Percentiles rank a stretch among this genome's conserved stretches.
Conservation (phyloP, 306 rosid species). For the Chamaecrista fasciculata region DNA sequence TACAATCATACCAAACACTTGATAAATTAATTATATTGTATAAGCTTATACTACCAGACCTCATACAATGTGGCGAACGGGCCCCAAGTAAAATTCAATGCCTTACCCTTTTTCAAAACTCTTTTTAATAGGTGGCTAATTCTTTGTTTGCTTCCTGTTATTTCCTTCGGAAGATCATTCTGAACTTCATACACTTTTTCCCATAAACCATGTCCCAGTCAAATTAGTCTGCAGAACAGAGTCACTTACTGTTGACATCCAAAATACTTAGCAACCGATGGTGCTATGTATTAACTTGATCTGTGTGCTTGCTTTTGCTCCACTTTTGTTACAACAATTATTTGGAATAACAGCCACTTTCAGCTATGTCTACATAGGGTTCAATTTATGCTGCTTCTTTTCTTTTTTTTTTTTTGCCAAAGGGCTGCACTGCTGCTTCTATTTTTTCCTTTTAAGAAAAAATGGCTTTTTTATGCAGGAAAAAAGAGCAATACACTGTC, state of each 20-base stretch:
- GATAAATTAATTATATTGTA: no score
- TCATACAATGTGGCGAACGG: no score
- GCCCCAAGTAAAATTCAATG: no score
- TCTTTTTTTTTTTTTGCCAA: no score
- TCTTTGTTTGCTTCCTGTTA: neutral
- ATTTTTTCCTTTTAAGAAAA: neutral
- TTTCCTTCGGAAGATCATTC: constrained; percentile 15
- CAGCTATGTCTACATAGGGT: neutral
- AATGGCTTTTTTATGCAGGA: neutral
- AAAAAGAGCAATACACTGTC: neutral
- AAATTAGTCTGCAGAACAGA: constrained; percentile 8
- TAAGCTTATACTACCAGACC: no score
- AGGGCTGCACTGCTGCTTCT: neutral
- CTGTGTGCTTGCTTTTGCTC: constrained; percentile 11
- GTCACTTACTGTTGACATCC: constrained; percentile 9
- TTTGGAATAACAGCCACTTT: neutral
- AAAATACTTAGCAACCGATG: constrained; percentile 12
- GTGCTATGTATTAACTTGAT: neutral
- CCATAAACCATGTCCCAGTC: constrained; percentile 7
- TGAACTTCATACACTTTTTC: neutral
- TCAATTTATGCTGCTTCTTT: neutral
- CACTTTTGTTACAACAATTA: neutral
- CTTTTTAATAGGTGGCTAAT: neutral
- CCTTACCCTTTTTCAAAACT: neutral
- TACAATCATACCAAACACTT: no score